Conservation (phyloP, 768 basidiomycete species). For the Mycena kentingensis region DNA sequence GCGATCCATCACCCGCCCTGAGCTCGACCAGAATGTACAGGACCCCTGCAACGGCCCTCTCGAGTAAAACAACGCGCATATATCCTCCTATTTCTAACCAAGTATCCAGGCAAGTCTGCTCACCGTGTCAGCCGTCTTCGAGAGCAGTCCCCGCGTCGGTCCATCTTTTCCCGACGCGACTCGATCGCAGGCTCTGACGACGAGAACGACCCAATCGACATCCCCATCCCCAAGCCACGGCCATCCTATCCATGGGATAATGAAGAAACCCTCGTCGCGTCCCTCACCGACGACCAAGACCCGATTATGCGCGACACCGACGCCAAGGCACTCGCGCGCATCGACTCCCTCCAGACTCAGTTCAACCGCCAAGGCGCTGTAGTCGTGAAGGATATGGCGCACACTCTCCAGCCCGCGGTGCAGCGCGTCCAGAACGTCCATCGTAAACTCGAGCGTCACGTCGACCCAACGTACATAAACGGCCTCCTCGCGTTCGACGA, state of each 20-base stretch:
- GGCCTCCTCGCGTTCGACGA: conserved; percentile 58
- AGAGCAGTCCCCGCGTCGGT: conserved; percentile 9
- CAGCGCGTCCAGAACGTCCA: conserved; percentile 49
- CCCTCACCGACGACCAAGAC: conserved; percentile 42
- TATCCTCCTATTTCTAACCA: not conserved
- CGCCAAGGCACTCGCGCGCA: conserved; percentile 37
- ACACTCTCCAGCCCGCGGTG: conserved; percentile 47
- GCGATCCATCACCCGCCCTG: no score
- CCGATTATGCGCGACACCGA: conserved; percentile 30
- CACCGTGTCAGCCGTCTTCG: conserved; percentile 5
- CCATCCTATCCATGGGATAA: conserved; percentile 52
- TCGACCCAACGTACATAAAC: conserved; percentile 39
- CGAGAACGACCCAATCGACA: conserved; percentile 25
- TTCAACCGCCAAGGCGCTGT: conserved; percentile 42
- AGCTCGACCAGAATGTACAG: no score
- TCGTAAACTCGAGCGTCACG: conserved; percentile 37
- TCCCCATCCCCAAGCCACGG: conserved; percentile 7
- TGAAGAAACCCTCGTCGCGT: conserved; percentile 53
- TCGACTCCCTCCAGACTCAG: conserved; percentile 44
- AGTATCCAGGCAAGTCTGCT: conserved; percentile 5
- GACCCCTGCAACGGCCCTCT: not conserved
- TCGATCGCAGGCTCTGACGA: conserved; percentile 25
- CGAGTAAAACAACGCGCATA: not conserved
- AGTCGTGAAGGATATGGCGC: conserved; percentile 43
- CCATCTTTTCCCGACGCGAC: conserved; percentile 17